A percentile compares a stretch with the other conserved stretches of the same genome.
These are phyloP conservation scores for Clonostachys chloroleuca DNA, from an alignment of 2,329 filamentous ascomycete species.

Conservation along the genomic window DNA sequence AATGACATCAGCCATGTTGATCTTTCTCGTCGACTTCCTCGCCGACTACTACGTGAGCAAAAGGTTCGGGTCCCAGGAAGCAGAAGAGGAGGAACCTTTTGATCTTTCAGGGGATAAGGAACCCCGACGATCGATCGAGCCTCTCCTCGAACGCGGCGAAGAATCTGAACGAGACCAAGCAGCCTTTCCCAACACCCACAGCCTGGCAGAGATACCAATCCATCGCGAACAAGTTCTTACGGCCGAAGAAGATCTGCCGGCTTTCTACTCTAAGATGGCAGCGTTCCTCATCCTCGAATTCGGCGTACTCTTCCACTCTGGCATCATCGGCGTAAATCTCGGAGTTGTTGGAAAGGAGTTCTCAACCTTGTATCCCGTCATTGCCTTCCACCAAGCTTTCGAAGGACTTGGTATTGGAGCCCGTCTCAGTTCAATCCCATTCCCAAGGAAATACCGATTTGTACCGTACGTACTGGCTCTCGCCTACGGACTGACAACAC, in stretches of 20 bases:
- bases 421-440: constrained; percentile 71
- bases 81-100: too few relatives aligned
- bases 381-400: constrained; percentile 88
- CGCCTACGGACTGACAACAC: constrained; percentile 74
- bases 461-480: constrained; percentile 72
- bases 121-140: too few relatives aligned
- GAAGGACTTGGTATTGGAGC: constrained; percentile 87
- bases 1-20: too few relatives aligned
- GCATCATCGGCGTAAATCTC: constrained; percentile 86
- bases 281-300: constrained; percentile 92
- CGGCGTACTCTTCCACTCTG: constrained; percentile 88
- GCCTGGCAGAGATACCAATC: too few relatives aligned
- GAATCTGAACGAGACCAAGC: too few relatives aligned
- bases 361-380: constrained; percentile 55
- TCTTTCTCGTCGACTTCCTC: too few relatives aligned
- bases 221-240: too few relatives aligned
- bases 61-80: too few relatives aligned
- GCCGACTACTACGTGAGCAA: too few relatives aligned
- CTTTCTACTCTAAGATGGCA: constrained; percentile 73
- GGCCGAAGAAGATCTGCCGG: neutral
- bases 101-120: too few relatives aligned
- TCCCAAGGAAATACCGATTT: constrained; percentile 65
- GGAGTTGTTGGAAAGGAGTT: constrained; percentile 51
- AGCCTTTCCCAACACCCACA: too few relatives aligned
- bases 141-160: too few relatives aligned